Evolutionary conservation across 148 eudicot species (phyloP), one percentile per base, ranked within the genome.

Genomic region (Rhododendron mucronatum): DNA sequence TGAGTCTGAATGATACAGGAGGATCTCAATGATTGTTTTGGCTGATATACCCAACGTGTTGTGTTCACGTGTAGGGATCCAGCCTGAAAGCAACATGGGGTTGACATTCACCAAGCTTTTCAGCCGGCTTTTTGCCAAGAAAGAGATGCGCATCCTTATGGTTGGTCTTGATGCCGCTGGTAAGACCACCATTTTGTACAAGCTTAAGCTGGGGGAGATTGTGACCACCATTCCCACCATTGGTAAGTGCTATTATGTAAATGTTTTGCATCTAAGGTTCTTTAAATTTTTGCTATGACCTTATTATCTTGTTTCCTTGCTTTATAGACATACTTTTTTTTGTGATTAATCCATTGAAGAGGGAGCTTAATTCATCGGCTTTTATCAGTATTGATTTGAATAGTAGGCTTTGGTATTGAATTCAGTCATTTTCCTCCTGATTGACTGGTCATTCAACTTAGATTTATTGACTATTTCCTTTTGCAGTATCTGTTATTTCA

Each of bases 101-200:
- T 86, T 91, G 87, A 85, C 93, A 74, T 91, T 91, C 87, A 88
- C 89, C 20, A 91, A 91, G 89, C 89, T 91, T 80, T 91, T 91
- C 88, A 91, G 91, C 84, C 89, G 93, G 84, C 93, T 91, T 59
- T 91, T 91, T 78, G 91, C 91, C 86, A 91, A 91, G 91, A 91
- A 87, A 82, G 93, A 91, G 86, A 91, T 91, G 93, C 89, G 93
- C 14, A 91, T 91, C 57, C 87, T 91, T 83, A 91, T 91, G 93
- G 93, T 91, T 85, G 93, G 93, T 89, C 91, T 91, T 37, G 91
- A 90, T 84, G 91, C 91, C 1, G 93, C 90, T 86, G 91, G 93
- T 88, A 91, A 91, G 91, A 91, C 93, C 79, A 91, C 93, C 80
- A 91, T 91, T 57, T 83, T 91, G 89, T 91, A 91, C 89, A 91